Percentiles rank a stretch among this genome's conserved stretches.
Evolutionary conservation across 805 yeast genomes (phyloP).

Genomic region (Wickerhamomyces bovis): DNA sequence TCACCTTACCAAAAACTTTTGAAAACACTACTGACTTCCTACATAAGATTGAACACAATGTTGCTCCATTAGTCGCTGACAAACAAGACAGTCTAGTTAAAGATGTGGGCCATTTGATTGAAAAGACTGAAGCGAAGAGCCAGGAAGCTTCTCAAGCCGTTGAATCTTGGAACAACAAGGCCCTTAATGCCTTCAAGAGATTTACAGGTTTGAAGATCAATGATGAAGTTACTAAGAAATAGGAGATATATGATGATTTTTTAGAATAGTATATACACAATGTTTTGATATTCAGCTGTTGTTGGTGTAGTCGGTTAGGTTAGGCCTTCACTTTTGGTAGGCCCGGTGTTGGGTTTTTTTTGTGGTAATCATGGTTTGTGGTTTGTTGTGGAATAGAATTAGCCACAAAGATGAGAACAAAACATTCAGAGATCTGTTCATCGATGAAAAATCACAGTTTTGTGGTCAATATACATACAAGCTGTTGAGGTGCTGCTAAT

Average conservation of each 20-base stretch:
- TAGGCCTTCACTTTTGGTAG: too few relatives aligned
- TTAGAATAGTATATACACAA: not conserved
- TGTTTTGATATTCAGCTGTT: not conserved
- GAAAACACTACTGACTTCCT: conserved; percentile 49
- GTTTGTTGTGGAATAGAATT: not conserved
- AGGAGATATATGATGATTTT: conserved; percentile 2
- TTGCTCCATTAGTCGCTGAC: conserved; percentile 57
- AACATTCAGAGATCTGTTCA: not conserved
- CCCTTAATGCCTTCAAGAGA: conserved; percentile 29
- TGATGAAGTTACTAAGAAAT: conserved; percentile 51
- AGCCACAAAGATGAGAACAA: not conserved
- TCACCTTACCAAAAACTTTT: conserved; percentile 70
- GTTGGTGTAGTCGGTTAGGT: not conserved
- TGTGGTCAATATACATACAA: too few relatives aligned
- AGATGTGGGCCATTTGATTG: conserved; percentile 39
- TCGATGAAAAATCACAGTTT: not conserved
- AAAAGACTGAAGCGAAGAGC: conserved; percentile 31
- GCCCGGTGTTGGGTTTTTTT: not conserved
- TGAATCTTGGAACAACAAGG: conserved; percentile 11
- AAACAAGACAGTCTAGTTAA: conserved; percentile 48
- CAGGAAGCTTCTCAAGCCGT: conserved; percentile 28
- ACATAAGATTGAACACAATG: conserved; percentile 54
- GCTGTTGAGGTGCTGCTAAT: not conserved
- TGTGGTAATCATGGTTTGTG: not conserved
- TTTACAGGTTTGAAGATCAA: conserved; percentile 67